Evolutionary conservation across 192 early-diverging fungal species (phyloP).

Genomic region (Coemansia sp.): DNA sequence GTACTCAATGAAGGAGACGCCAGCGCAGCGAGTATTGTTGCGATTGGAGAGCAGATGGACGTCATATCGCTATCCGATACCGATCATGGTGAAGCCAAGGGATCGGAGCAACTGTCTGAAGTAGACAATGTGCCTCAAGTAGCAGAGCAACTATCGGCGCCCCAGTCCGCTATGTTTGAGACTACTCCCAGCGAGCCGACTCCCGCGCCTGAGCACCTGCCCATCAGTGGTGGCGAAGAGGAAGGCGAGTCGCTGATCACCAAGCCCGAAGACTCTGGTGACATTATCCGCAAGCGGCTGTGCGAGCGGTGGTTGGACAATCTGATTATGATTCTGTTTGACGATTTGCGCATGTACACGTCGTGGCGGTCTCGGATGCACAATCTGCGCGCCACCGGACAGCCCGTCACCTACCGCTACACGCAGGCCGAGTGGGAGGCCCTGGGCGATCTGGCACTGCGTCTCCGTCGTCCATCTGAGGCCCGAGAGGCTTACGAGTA

Average conservation of each 20-base stretch:
- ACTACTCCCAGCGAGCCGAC: not conserved
- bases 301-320: conserved; percentile 99
- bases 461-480: conserved; percentile 86
- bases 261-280: not conserved
- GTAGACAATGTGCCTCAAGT: conserved; percentile 19
- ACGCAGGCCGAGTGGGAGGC: conserved; percentile 98
- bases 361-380: conserved; percentile 85
- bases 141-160: conserved; percentile 20
- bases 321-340: conserved; percentile 98
- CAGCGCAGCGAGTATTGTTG: conserved; percentile 22
- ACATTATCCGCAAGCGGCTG: conserved; percentile 75
- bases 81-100: conserved; percentile 8
- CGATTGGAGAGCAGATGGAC: conserved; percentile 53
- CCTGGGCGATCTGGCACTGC: conserved; percentile 87
- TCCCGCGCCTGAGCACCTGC: conserved; percentile 7
- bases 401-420: conserved; percentile 82
- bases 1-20: conserved; percentile 8
- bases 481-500: conserved; percentile 90
- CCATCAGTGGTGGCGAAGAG: conserved; percentile 6
- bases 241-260: conserved; percentile 8
- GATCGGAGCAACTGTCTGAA: conserved; percentile 7
- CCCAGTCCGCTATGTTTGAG: conserved; percentile 29
- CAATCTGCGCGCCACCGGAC: conserved; percentile 47
- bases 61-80: conserved; percentile 47
- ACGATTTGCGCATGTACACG: conserved; percentile 94